Base-by-base conservation (phyloP, 176 grass and related monocot genomes). In the Zea mays region DNA sequence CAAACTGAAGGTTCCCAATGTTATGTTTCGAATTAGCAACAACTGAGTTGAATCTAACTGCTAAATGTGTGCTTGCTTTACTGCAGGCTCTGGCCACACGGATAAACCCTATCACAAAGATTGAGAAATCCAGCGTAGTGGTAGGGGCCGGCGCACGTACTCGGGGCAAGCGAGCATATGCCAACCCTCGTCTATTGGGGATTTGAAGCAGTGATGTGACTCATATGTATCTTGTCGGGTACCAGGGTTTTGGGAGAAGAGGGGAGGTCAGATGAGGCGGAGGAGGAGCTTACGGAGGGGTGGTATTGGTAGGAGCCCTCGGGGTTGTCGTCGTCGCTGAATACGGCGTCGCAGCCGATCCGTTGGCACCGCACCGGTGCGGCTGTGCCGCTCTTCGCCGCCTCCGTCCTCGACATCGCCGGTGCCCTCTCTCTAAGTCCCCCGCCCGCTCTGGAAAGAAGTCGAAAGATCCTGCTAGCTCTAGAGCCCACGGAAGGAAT, bases 221-320 rank as follows among this genome's bases (percentile, higher is more conserved):
- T 61, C 57, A 2, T 61, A 4, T 43, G 14, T 10, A 8, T 42
- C 47, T 21, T 20, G 8, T 19, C 11, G 15, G 19, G 3, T 17
- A 19, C 45, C 20, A 20, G 51, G 44, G 27, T 13, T 50, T 44
- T 60, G 10, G 19, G 33, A 8, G 8, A 36, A 36, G 17, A 37
- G 74, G 1, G 16, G 11, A 64, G 10, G 14, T 16, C 6, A 60
- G 66, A 11, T 50, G 62, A 14, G 67, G 14, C 10, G 17, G 57
- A 7, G 15, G 21, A 35, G 27, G 27, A 16, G 69, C 92, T 86
- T 90, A 98, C 96, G 78, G 90, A 90, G 68, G 90, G 69, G 63
- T 98, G 96, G 75, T 94, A 92, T 13, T 82, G 81, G 87, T 92
- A 98, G 76, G 81, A 92, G 57, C 89, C 96, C 11, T 99, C 96